Percentiles rank a stretch among this genome's conserved stretches.
Conservation (phyloP, 2,329 filamentous ascomycete species). For the Annulohypoxylon truncatum region DNA sequence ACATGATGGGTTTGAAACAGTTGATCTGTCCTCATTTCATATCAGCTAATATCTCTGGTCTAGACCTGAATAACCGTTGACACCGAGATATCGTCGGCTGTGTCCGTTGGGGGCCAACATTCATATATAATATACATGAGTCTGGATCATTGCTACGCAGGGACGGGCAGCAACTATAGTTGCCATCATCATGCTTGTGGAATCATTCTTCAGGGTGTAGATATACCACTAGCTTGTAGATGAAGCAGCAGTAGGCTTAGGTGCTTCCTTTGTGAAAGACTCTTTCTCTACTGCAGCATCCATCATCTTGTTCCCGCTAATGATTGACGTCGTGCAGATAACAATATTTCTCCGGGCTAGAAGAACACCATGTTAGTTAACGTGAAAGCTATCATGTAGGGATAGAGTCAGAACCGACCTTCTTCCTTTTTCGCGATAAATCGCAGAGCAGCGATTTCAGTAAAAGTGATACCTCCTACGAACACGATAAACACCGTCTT, state of each 20-base stretch:
- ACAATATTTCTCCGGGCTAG: slow-evolving; percentile 82
- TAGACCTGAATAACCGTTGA: slow-evolving; percentile 14
- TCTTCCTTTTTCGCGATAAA: slow-evolving; percentile 90
- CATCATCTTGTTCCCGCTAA: slow-evolving; percentile 91
- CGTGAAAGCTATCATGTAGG: slow-evolving; percentile 12
- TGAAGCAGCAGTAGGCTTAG: slow-evolving; percentile 36
- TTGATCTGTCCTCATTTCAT: slow-evolving; percentile 22
- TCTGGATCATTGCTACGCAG: background rate
- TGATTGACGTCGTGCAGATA: slow-evolving; percentile 91
- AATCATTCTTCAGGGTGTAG: background rate
- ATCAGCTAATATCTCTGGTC: slow-evolving; percentile 21
- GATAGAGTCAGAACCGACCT: slow-evolving; percentile 57
- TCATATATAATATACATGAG: slow-evolving; percentile 24
- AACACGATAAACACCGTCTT: slow-evolving; percentile 98
- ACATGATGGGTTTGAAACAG: background rate
- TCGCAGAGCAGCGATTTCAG: slow-evolving; percentile 91
- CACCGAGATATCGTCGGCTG: slow-evolving; percentile 3
- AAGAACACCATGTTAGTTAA: slow-evolving; percentile 31
- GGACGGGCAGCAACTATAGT: background rate
- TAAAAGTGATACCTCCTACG: slow-evolving; percentile 94
- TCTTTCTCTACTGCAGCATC: slow-evolving; percentile 82
- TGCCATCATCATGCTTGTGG: background rate
- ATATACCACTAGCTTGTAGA: slow-evolving; percentile 25
- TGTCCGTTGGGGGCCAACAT: slow-evolving; percentile 12
- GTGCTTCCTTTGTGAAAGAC: slow-evolving; percentile 64